Percentiles rank a stretch among this genome's conserved stretches.
Conservation (phyloP, 345 rosid species). For the Lepidium sativum region DNA sequence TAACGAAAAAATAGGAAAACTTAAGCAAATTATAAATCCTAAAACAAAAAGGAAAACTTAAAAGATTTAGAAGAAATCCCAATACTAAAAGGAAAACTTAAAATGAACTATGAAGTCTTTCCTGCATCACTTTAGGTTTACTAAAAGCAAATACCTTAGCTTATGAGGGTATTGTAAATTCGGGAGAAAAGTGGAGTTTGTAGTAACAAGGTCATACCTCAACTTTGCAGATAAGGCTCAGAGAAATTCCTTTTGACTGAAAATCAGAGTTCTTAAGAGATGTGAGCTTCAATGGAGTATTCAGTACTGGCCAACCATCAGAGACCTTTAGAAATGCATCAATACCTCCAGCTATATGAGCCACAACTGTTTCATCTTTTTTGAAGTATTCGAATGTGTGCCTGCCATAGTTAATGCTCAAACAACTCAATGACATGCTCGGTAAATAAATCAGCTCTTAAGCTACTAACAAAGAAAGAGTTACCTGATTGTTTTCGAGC, state of each 20-base stretch:
- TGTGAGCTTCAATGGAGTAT: conserved; percentile 17
- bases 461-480: not conserved
- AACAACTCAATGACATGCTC: not conserved
- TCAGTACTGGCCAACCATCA: conserved; percentile 64
- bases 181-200: not conserved
- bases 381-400: conserved; percentile 61
- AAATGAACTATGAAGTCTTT: too few species aligned
- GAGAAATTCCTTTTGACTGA: conserved; percentile 43
- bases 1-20: too few species aligned
- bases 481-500: conserved; percentile 55
- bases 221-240: conserved; percentile 48
- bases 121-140: too few species aligned
- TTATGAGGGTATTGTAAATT: not conserved
- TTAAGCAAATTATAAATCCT: too few species aligned
- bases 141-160: not conserved
- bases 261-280: conserved; percentile 38
- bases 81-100: too few species aligned
- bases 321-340: conserved; percentile 52
- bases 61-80: too few species aligned
- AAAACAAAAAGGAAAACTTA: too few species aligned
- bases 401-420: conserved; percentile 29
- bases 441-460: not conserved
- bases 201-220: conserved; percentile 38
- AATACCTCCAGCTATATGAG: conserved; percentile 51
- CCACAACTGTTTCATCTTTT: conserved; percentile 52